Conservation (phyloP, 2,329 filamentous ascomycete genomes). For the Scytalidium sp. region DNA sequence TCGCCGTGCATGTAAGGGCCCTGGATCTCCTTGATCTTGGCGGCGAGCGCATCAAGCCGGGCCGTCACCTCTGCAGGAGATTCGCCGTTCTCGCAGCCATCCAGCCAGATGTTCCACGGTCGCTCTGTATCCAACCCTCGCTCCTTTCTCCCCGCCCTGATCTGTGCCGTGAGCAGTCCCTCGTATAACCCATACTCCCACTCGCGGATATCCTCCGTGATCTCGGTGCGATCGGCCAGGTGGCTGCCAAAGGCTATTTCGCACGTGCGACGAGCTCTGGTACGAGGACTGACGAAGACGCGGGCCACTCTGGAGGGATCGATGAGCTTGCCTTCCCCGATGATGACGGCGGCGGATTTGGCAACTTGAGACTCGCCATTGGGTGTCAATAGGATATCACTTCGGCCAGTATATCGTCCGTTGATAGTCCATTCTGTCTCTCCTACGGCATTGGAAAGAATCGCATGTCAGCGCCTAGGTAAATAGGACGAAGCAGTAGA, state of each 20-base stretch:
- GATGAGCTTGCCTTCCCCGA: conserved; percentile 44
- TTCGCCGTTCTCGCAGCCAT: conserved; percentile 49
- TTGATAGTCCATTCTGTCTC: conserved; percentile 46
- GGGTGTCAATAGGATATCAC: conserved; percentile 36
- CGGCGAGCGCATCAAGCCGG: conserved; percentile 47
- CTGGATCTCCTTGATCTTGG: conserved; percentile 45
- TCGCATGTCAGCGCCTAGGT: neutral
- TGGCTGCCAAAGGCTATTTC: conserved; percentile 37
- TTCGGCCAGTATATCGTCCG: conserved; percentile 42
- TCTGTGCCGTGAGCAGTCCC: conserved; percentile 41
- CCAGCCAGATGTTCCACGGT: conserved; percentile 49
- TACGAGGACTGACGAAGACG: conserved; percentile 44
- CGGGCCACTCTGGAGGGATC: conserved; percentile 41
- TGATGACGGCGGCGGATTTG: conserved; percentile 36
- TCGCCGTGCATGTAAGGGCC: conserved; percentile 39
- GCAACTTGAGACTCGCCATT: conserved; percentile 40
- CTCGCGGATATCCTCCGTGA: conserved; percentile 42
- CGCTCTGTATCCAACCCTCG: conserved; percentile 40
- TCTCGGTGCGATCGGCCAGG: conserved; percentile 26
- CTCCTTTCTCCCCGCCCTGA: conserved; percentile 33
- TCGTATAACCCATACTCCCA: conserved; percentile 51
- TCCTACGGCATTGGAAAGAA: conserved; percentile 21
- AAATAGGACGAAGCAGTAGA: too few species aligned
- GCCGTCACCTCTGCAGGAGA: conserved; percentile 43
- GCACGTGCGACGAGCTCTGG: conserved; percentile 42